Conservation (phyloP, 2,329 filamentous ascomycete species). For the Fusarium algeriense region DNA sequence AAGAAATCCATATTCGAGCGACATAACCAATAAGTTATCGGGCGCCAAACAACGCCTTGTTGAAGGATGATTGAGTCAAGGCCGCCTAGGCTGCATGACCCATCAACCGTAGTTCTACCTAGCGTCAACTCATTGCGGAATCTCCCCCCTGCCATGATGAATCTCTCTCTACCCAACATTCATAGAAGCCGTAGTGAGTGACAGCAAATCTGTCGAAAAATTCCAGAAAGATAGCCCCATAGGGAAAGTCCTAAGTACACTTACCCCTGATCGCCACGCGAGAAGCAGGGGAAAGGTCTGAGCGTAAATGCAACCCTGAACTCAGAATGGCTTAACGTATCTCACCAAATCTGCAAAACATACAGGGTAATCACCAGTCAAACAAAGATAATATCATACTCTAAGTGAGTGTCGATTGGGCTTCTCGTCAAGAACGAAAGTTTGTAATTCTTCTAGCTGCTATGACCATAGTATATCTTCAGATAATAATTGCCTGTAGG, state of each 20-base stretch:
- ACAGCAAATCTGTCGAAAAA: neutral
- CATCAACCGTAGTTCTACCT: neutral
- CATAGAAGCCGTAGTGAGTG: too few relatives aligned
- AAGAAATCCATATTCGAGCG: too few relatives aligned
- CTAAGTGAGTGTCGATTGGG: neutral
- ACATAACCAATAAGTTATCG: neutral
- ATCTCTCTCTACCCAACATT: neutral
- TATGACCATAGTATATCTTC: neutral
- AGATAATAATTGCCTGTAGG: too few relatives aligned
- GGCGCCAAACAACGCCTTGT: neutral
- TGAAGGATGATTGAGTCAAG: neutral
- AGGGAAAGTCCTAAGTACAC: neutral
- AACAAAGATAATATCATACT: neutral
- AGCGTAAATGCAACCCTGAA: neutral
- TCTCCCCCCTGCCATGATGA: neutral
- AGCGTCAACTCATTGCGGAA: neutral
- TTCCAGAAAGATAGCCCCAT: neutral
- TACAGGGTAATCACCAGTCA: neutral
- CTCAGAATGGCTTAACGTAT: neutral
- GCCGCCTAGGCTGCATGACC: too few relatives aligned
- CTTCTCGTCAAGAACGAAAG: neutral
- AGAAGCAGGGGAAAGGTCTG: neutral
- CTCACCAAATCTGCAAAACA: neutral
- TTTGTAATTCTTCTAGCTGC: too few relatives aligned
- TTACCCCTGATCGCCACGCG: conserved; percentile 1